Conservation (phyloP, 306 rosid genomes). For the Quercus rubra region DNA sequence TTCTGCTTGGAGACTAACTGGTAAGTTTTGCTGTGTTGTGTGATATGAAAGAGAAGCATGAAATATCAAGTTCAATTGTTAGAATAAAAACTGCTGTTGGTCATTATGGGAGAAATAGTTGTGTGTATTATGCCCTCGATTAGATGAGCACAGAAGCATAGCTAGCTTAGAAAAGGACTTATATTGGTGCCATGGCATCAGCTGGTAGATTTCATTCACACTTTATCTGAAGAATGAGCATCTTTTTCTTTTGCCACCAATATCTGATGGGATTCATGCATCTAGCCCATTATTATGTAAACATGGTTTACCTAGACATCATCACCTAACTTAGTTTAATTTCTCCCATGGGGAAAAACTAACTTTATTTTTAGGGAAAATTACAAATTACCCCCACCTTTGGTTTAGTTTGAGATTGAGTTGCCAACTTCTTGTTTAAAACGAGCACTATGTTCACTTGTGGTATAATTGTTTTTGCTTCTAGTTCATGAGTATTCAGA, state of each 20-base stretch:
- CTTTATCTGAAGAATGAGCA: background rate
- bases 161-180: background rate
- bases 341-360: background rate
- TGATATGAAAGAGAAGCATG: background rate
- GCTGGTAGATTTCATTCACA: background rate
- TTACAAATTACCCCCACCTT: too few species aligned
- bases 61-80: background rate
- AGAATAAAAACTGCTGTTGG: too few species aligned
- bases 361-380: background rate
- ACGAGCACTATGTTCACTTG: too few species aligned
- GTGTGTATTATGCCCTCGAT: too few species aligned
- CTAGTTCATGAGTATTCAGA: too few species aligned
- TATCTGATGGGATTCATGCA: background rate
- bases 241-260: background rate
- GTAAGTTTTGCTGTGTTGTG: slow-evolving; percentile 2
- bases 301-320: background rate
- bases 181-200: background rate
- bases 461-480: too few species aligned
- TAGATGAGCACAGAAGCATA: background rate
- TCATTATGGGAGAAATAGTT: too few species aligned
- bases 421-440: too few species aligned
- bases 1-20: slow-evolving; percentile 1
- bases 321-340: background rate
- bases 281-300: background rate
- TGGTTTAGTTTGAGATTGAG: too few species aligned